These are phyloP conservation scores for Colletotrichum abscissum DNA, from an alignment of 2,329 filamentous ascomycete species.

Conservation along the genomic window DNA sequence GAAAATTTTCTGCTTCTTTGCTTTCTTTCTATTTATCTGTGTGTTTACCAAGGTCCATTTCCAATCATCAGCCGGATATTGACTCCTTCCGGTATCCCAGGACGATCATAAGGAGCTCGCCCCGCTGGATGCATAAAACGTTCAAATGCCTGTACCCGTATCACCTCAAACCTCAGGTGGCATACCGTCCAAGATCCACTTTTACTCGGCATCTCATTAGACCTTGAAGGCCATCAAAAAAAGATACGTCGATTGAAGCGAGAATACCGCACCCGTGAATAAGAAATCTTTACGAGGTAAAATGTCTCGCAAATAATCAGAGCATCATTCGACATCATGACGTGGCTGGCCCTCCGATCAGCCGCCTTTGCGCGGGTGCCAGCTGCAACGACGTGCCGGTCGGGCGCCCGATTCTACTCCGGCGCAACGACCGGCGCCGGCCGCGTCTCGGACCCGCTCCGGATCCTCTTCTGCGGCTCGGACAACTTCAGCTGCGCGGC, in stretches of 20 bases:
- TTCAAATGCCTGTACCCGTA: not conserved
- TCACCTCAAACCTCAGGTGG: too few relatives aligned
- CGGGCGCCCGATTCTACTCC: constrained; percentile 16
- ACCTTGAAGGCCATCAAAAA: not conserved
- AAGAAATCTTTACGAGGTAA: not conserved
- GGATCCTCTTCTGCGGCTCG: constrained; percentile 93
- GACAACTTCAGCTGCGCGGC: constrained; percentile 89
- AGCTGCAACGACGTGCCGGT: not conserved
- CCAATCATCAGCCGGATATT: not conserved
- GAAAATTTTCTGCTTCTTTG: too few relatives aligned
- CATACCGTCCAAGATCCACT: not conserved
- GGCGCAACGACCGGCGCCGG: not conserved
- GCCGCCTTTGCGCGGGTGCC: not conserved
- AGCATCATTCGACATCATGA: not conserved
- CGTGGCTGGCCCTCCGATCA: constrained; percentile 21
- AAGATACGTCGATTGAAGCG: not conserved
- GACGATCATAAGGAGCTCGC: too few relatives aligned
- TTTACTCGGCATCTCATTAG: not conserved
- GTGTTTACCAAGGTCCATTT: too few relatives aligned
- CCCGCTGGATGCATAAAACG: not conserved
- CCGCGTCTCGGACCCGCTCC: constrained; percentile 68
- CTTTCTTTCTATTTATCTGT: too few relatives aligned
- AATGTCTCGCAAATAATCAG: not conserved
- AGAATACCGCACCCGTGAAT: not conserved
- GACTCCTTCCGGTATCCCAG: too few relatives aligned